These are phyloP conservation scores for Candida sanyaensis DNA, from an alignment of 1,139 yeast genomes.

Conservation along the genomic window DNA sequence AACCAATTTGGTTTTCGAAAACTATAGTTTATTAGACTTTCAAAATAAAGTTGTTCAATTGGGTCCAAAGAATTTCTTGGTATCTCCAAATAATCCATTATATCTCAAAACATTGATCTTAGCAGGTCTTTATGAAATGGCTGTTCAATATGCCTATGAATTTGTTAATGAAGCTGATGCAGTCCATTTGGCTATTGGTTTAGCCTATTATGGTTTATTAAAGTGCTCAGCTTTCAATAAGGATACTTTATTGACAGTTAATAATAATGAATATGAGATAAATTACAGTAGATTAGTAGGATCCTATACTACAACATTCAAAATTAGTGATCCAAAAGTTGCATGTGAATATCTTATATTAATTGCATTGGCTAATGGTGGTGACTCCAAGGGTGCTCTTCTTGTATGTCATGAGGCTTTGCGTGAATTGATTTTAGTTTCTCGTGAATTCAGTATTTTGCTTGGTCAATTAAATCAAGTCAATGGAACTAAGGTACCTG, in stretches of 20 bases:
- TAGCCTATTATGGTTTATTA: conserved; percentile 74
- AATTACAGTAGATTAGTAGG: conserved; percentile 65
- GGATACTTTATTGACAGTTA: conserved; percentile 34
- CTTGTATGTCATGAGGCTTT: conserved; percentile 76
- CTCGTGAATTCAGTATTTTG: conserved; percentile 79
- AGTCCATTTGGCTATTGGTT: conserved; percentile 84
- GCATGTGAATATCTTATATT: conserved; percentile 86
- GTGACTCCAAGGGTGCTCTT: conserved; percentile 40
- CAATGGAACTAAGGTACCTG: conserved; percentile 80
- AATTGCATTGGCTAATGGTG: conserved; percentile 52
- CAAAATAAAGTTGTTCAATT: conserved; percentile 70
- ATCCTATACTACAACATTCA: conserved; percentile 77
- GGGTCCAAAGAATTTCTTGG: conserved; percentile 74
- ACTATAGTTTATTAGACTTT: conserved; percentile 71
- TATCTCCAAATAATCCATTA: conserved; percentile 60
- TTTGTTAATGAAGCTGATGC: conserved; percentile 78
- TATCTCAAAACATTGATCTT: conserved; percentile 76
- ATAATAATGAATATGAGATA: conserved; percentile 44
- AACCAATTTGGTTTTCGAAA: conserved; percentile 59
- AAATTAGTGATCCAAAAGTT: conserved; percentile 82
- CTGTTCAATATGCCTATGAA: conserved; percentile 68
- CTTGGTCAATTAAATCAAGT: conserved; percentile 73
- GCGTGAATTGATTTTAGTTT: conserved; percentile 80
- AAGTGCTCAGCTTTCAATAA: conserved; percentile 43
- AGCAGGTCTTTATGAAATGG: conserved; percentile 81